Evolutionary conservation across 768 basidiomycete species (phyloP), one percentile per base, ranked within the genome.

Genomic region (Mycena olivaceomarginata): DNA sequence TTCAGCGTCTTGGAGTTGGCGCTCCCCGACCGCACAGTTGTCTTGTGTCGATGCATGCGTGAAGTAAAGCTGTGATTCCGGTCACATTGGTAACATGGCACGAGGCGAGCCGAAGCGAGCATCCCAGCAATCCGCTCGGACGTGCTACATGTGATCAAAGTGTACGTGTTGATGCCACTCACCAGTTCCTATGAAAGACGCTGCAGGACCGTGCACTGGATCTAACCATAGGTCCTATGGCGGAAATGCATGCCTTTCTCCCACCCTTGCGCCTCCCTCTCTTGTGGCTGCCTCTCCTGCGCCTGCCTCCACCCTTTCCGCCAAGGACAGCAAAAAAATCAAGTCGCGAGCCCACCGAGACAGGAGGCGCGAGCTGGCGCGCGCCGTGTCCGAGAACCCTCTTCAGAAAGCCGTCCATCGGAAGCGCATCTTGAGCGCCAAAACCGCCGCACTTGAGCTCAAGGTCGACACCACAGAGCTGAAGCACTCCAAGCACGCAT

Each of bases 281-380:
- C 48, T 13, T 12, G 48, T 18, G 48, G 1, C 48, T 13, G 48
- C 9, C 48, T 18, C 48, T 31, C 31, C 31, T 31, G 31, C 31
- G 31, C 31, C 31, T 31, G 31, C 31, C 31, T 31, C 31, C n/a
- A 6, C 64, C 11, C 64, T 48, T 48, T 31, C 64, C 12, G 64
- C 45, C n/a, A 48, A 45, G 64, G 64, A 66, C 2, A 43, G 64
- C 43, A 66, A 31, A 43, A 66, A 66, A 20, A 40, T 63, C 18
- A 63, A 63, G 62, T 63, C 62, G 31, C 37, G 65, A 6, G 46
- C 46, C 65, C 48, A 10, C 12, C 9, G 48, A 51, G 45, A 57
- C 48, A 68, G 40, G 53, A 39, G 40, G 53, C 67, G 22, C 20
- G 67, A 51, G 31, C 13, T 39, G 51, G 46, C 37, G 16, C 48